Evolutionary conservation across 192 early-diverging fungal genomes (phyloP).

Genomic region (Coemansia sp.): DNA sequence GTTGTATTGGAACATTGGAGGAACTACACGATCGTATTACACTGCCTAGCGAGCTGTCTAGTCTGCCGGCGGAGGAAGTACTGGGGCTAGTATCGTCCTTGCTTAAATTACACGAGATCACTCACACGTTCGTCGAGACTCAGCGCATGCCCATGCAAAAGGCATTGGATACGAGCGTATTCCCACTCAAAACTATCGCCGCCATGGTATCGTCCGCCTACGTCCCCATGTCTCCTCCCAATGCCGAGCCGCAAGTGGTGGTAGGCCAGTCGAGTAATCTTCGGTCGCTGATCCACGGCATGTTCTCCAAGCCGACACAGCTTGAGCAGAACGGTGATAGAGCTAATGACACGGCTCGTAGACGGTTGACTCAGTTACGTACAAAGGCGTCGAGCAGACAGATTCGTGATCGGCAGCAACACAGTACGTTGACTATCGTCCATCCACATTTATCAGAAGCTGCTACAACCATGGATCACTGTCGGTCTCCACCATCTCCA

Average conservation of each 20-base stretch:
- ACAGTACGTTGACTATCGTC: constrained; percentile 7
- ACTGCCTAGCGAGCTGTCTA: constrained; percentile 26
- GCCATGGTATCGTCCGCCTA: constrained; percentile 20
- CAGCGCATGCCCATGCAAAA: constrained; percentile 23
- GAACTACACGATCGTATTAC: constrained; percentile 20
- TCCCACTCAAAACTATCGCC: constrained; percentile 34
- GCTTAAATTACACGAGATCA: constrained; percentile 38
- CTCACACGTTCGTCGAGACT: constrained; percentile 49
- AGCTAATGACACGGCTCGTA: neutral
- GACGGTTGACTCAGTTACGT: neutral
- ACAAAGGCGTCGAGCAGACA: neutral
- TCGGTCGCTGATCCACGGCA: neutral
- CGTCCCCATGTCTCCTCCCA: neutral
- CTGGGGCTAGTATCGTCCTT: constrained; percentile 27
- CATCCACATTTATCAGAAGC: constrained; percentile 12
- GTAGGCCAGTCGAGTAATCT: neutral
- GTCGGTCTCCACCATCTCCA: neutral
- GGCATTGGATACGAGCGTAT: constrained; percentile 25
- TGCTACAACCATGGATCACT: neutral
- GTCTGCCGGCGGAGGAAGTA: constrained; percentile 13
- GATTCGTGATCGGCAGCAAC: neutral
- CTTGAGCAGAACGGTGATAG: neutral
- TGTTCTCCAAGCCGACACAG: neutral
- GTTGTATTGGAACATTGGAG: constrained; percentile 19
- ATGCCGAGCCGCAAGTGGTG: neutral